Evolutionary conservation across 176 grass and related monocot species (phyloP), one percentile per base, ranked within the genome.

Genomic region (Pharus latifolius): DNA sequence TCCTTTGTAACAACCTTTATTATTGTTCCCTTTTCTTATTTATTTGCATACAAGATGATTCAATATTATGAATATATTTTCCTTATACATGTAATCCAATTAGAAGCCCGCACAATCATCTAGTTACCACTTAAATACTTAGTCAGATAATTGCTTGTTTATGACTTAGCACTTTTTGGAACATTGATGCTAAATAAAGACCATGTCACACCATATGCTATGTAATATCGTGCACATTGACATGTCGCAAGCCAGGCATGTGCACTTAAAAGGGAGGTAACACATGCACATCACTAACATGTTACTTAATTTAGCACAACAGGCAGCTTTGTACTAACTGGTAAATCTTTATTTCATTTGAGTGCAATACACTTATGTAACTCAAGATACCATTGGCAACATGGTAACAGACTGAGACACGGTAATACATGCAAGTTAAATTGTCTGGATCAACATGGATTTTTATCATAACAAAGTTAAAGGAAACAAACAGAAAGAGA

Each of bases 261-360:
- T 79, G 61, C 69, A 73, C 26, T 27, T 52, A 73, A 49, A 64
- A 79, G 53, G 73, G 68, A 7, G 45, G 28, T 19, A 84, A 43
- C 42, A 83, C 49, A 84, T 43, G 51, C 52, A 33, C 60, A 79
- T 59, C 43, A 26, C 31, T 37, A 23, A 3, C 1, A 1, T 60
- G 52, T 74, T 53, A 56, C 47, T 54, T 79, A 47, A 61, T 61
- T 54, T 42, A 54, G 68, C 3, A 61, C 41, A 68, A 16, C 37
- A 72, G 26, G 75, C 53, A 60, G 82, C 29, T 14, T 10, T 50
- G 10, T 26, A 44, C 15, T 53, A 84, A 40, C 25, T 78, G 15
- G 19, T 51, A 73, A 78, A 73, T 59, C n/a, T n/a, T n/a, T n/a
- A n/a, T n/a, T n/a, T n/a, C n/a, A n/a, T n/a, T n/a, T n/a, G n/a